Conservation (phyloP, 305 asterid species). For the Solanum hybrid region DNA sequence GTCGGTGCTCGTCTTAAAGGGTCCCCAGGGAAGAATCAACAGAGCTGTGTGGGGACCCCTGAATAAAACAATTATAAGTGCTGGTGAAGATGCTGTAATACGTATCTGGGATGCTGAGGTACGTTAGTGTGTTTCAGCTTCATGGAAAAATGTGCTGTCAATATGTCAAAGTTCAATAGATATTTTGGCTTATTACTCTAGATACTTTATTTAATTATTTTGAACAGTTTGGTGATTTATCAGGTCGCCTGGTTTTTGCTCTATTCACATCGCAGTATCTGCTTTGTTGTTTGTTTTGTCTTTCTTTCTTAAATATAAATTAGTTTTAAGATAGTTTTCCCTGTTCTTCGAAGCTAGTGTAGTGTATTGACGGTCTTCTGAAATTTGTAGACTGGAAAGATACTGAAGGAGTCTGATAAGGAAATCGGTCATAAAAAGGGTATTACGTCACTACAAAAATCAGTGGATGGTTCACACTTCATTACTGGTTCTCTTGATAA, state of each 20-base stretch:
- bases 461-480: conserved; percentile 70
- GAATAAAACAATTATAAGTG: conserved; percentile 71
- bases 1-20: conserved; percentile 54
- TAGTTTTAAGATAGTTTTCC: neutral
- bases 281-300: neutral
- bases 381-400: conserved; percentile 53
- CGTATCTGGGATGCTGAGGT: conserved; percentile 97
- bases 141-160: neutral
- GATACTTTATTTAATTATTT: neutral
- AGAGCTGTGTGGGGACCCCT: conserved; percentile 96
- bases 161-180: neutral
- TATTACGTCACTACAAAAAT: conserved; percentile 68
- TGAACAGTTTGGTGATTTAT: neutral
- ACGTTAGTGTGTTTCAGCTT: neutral
- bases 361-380: neutral
- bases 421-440: conserved; percentile 72
- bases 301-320: neutral
- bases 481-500: conserved; percentile 83
- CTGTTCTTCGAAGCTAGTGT: neutral
- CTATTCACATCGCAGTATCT: neutral
- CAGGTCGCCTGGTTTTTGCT: neutral
- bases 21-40: conserved; percentile 81
- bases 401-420: conserved; percentile 59
- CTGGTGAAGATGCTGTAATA: conserved; percentile 72
- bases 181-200: neutral